A percentile compares a stretch with the other conserved stretches of the same genome.
These are phyloP conservation scores for Cardamine chenopodiifolia DNA, from an alignment of 345 rosid species.

Conservation along the genomic window DNA sequence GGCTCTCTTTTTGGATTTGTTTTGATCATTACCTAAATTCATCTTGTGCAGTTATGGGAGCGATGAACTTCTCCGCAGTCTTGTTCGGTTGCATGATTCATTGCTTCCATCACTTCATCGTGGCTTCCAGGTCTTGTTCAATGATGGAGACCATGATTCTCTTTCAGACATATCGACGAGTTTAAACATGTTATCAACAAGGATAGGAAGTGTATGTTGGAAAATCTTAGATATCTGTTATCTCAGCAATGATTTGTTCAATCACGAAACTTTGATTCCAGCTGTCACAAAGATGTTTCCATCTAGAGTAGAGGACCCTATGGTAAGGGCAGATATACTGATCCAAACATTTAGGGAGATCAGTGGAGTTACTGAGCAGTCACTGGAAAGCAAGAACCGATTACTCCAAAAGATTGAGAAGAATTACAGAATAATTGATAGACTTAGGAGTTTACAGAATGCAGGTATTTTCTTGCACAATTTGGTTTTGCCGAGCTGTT, in stretches of 20 bases:
- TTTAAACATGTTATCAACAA: slow-evolving; percentile 71
- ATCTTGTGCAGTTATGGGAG: slow-evolving; percentile 69
- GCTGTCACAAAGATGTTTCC: slow-evolving; percentile 77
- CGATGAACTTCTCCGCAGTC: slow-evolving; percentile 69
- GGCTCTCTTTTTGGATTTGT: slow-evolving; percentile 2
- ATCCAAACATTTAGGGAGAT: slow-evolving; percentile 81
- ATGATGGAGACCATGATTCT: slow-evolving; percentile 53
- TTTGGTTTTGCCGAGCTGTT: slow-evolving; percentile 10
- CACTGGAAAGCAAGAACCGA: slow-evolving; percentile 51
- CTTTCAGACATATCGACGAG: slow-evolving; percentile 54
- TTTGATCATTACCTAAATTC: slow-evolving; percentile 26
- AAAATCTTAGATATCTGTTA: slow-evolving; percentile 71
- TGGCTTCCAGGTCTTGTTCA: slow-evolving; percentile 56
- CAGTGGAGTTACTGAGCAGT: slow-evolving; percentile 58
- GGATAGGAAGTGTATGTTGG: slow-evolving; percentile 78
- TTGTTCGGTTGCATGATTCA: slow-evolving; percentile 77
- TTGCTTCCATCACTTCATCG: slow-evolving; percentile 75
- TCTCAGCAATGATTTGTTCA: slow-evolving; percentile 58
- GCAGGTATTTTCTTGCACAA: slow-evolving; percentile 50
- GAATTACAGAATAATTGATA: slow-evolving; percentile 58
- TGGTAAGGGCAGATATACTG: slow-evolving; percentile 80
- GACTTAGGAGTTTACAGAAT: slow-evolving; percentile 65
- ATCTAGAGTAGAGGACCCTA: slow-evolving; percentile 86
- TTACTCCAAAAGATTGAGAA: slow-evolving; percentile 68
- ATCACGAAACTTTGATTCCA: slow-evolving; percentile 50